phyloP scores from a whole-genome alignment of 179 eudicot genomes.

The Silene noctiflora region DNA sequence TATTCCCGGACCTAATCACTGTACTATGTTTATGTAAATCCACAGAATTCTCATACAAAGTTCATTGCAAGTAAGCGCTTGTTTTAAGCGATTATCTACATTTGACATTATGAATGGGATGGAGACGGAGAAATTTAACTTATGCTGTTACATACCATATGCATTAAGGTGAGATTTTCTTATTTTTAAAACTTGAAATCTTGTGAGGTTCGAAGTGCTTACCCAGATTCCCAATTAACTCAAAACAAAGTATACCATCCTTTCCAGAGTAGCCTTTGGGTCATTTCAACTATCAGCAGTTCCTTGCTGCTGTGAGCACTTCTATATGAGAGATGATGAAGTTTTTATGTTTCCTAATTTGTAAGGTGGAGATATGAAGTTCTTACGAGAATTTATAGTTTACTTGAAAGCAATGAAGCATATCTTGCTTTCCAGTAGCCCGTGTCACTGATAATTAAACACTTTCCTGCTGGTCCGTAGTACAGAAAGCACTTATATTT shows the following conservation, averaged over 20 bases:
- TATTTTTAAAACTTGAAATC: neutral
- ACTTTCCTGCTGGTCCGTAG: conserved; percentile 1
- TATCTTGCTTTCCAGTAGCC: conserved; percentile 1
- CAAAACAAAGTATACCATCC: neutral
- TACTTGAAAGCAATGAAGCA: neutral
- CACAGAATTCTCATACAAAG: neutral
- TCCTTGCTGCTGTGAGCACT: neutral
- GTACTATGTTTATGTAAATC: neutral
- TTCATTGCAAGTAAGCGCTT: neutral
- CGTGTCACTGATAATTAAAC: neutral
- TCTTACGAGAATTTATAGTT: neutral
- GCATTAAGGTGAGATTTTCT: neutral
- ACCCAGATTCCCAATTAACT: neutral
- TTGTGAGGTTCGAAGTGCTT: neutral
- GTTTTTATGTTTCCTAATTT: neutral
- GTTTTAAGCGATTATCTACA: neutral
- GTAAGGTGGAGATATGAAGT: neutral
- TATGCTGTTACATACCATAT: neutral
- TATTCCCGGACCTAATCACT: neutral
- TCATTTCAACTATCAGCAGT: neutral
- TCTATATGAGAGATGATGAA: neutral
- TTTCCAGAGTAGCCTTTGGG: neutral
- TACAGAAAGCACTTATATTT: neutral
- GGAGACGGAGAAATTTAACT: neutral
- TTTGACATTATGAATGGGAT: neutral